Conservation (phyloP, 208 protist genomes). For the Wallacemonas rigidus region DNA sequence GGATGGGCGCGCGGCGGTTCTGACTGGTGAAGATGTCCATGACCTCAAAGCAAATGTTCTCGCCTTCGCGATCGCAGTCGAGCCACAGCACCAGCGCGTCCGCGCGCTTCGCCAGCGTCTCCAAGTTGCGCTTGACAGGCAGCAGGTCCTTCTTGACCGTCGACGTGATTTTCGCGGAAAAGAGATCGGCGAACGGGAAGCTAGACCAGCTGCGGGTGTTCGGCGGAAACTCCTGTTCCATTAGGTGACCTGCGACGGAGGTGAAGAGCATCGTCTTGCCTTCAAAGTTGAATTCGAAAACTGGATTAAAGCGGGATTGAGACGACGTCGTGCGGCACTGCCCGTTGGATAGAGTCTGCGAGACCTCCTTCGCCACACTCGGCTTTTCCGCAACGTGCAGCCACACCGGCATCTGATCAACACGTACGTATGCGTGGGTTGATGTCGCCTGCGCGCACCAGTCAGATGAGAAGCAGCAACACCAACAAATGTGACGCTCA, state of each 20-base stretch:
- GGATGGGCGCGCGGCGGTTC: slow-evolving; percentile 52
- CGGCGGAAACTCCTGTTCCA: slow-evolving; percentile 90
- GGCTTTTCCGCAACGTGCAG: slow-evolving; percentile 96
- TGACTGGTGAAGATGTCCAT: slow-evolving; percentile 63
- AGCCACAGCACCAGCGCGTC: slow-evolving; percentile 94
- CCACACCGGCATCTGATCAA: slow-evolving; percentile 63
- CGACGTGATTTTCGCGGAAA: slow-evolving; percentile 85
- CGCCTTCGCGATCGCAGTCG: slow-evolving; percentile 97
- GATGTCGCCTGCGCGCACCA: background rate
- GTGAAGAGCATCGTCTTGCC: slow-evolving; percentile 94
- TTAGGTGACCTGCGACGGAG: slow-evolving; percentile 96
- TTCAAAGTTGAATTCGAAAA: slow-evolving; percentile 79
- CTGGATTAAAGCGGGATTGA: slow-evolving; percentile 77
- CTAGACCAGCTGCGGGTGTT: slow-evolving; percentile 83
- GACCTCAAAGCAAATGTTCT: slow-evolving; percentile 98
- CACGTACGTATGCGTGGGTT: background rate
- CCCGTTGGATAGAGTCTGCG: slow-evolving; percentile 74
- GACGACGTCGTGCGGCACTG: slow-evolving; percentile 39
- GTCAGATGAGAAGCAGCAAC: background rate
- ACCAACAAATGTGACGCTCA: too few species aligned
- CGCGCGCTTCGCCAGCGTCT: slow-evolving; percentile 58
- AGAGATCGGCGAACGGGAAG: slow-evolving; percentile 90
- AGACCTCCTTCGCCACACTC: slow-evolving; percentile 92
- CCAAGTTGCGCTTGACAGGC: slow-evolving; percentile 80
- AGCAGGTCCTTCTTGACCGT: slow-evolving; percentile 72